Evolutionary conservation across 331 rosid genomes (phyloP), one percentile per base, ranked within the genome.

Genomic region (Phaseolus coccineus): DNA sequence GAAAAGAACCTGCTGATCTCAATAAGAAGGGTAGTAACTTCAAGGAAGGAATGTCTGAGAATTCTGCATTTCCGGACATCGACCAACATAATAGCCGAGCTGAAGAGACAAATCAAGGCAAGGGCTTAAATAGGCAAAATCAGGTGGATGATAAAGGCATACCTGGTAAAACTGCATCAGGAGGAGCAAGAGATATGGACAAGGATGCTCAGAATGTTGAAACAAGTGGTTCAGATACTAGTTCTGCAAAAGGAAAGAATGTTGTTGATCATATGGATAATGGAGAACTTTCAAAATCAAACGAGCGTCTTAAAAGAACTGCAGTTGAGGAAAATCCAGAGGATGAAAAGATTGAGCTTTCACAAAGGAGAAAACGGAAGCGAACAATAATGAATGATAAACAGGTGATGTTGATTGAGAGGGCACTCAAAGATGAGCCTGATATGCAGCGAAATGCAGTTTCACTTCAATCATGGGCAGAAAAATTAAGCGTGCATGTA

Each of bases 181-280:
- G 83, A 68, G 86, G 89, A 79, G 82, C 88, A 48, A 80, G 82
- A 80, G 87, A 81, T 64, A 66, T 75, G 1, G 90, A 88, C 9
- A 87, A 85, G 89, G 97, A 92, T 76, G 81, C 80, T 76, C 98
- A 84, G 83, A 91, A 87, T 80, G 90, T 90, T 80, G 99, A 95
- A 83, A 91, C 98, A n/a, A 93, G 98, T 82, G 96, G 97, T 73
- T 95, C 97, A 77, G 98, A 93, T 85, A 81, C 90, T 66, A 93
- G 94, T 81, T 90, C 94, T 71, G 82, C 97, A 8, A 93, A 90
- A 83, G 92, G 87, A 50, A 91, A 91, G 83, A 84, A 87, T 80
- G 86, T 71, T 77, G 62, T 64, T 71, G 91, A 86, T 77, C 91
- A 82, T 51, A 74, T 50, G 47, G 96, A 85, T 69, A 85, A 46